Evolutionary conservation across 2,329 filamentous ascomycete species (phyloP).

Genomic region (Diplodia corticola): DNA sequence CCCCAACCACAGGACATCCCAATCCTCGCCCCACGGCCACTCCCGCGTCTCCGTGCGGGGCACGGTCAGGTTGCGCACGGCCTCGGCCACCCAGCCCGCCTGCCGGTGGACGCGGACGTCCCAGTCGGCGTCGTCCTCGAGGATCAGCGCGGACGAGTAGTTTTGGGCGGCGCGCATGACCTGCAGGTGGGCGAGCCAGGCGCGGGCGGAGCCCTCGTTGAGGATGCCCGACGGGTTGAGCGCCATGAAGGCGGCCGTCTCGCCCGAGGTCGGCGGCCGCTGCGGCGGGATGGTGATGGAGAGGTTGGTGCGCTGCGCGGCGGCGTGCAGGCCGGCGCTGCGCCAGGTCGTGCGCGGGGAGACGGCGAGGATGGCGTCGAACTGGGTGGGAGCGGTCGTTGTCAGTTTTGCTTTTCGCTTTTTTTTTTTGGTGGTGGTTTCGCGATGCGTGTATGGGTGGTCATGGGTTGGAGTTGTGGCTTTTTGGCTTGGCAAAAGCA

Average conservation of each 20-base stretch:
- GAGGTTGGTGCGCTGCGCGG: conserved; percentile 23
- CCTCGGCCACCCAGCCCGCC: neutral
- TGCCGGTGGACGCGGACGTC: conserved; percentile 21
- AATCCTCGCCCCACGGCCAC: conserved; percentile 22
- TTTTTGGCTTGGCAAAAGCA: neutral
- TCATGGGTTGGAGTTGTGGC: neutral
- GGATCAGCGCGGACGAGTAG: conserved; percentile 20
- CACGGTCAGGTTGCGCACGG: conserved; percentile 11
- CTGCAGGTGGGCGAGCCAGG: conserved; percentile 26
- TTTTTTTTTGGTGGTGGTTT: neutral
- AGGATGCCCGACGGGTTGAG: neutral
- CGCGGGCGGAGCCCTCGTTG: conserved; percentile 15
- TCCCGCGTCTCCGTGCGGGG: neutral
- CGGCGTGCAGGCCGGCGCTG: conserved; percentile 21
- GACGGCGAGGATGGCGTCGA: conserved; percentile 23
- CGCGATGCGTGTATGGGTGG: neutral
- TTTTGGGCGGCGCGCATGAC: conserved; percentile 10
- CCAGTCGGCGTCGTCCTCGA: conserved; percentile 26
- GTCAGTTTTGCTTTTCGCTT: neutral
- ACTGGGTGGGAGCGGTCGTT: neutral
- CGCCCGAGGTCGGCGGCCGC: neutral
- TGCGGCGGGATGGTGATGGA: conserved; percentile 22
- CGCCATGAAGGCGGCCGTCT: neutral
- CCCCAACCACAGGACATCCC: conserved; percentile 22
- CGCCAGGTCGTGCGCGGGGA: conserved; percentile 22